A percentile compares a stretch with the other conserved stretches of the same genome.
Evolutionary conservation across 352 stramenopile species (phyloP).

Genomic region (Globisporangium solare): DNA sequence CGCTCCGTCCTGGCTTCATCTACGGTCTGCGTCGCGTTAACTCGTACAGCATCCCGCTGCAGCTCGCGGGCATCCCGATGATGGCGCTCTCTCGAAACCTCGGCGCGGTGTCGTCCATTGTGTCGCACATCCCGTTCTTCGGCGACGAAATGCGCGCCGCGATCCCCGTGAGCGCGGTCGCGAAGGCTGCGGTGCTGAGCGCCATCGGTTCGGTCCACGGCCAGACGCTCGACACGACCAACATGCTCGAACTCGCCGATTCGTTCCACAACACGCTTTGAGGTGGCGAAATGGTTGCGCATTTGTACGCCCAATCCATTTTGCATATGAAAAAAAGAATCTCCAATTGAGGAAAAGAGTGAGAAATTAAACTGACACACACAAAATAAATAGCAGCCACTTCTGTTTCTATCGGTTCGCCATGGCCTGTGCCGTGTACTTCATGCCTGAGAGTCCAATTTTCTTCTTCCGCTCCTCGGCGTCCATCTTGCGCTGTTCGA

Average conservation of each 20-base stretch:
- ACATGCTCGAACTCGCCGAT: conserved; percentile 65
- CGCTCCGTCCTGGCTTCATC: conserved; percentile 87
- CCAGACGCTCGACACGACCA: conserved; percentile 58
- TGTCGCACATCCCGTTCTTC: conserved; percentile 59
- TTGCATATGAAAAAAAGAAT: not conserved
- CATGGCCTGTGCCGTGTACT: conserved; percentile 58
- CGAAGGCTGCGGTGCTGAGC: conserved; percentile 81
- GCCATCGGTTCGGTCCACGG: conserved; percentile 62
- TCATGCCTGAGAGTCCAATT: conserved; percentile 66
- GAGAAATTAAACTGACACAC: not conserved
- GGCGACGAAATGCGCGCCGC: conserved; percentile 64
- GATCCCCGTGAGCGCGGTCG: conserved; percentile 59
- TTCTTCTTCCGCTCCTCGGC: conserved; percentile 77
- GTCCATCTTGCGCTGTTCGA: conserved; percentile 54
- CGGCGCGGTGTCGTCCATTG: conserved; percentile 44
- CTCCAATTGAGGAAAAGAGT: not conserved
- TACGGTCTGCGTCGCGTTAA: conserved; percentile 76
- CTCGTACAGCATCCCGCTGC: conserved; percentile 66
- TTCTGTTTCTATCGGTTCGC: conserved; percentile 17
- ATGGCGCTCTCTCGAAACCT: conserved; percentile 53
- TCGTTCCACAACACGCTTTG: conserved; percentile 78
- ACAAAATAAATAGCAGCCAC: not conserved
- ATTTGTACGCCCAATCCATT: not conserved
- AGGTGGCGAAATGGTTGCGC: not conserved
- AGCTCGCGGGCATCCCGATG: conserved; percentile 70